These are phyloP conservation scores for Dacryopinax primogenitus DNA, from an alignment of 768 basidiomycete genomes.

Conservation along the genomic window DNA sequence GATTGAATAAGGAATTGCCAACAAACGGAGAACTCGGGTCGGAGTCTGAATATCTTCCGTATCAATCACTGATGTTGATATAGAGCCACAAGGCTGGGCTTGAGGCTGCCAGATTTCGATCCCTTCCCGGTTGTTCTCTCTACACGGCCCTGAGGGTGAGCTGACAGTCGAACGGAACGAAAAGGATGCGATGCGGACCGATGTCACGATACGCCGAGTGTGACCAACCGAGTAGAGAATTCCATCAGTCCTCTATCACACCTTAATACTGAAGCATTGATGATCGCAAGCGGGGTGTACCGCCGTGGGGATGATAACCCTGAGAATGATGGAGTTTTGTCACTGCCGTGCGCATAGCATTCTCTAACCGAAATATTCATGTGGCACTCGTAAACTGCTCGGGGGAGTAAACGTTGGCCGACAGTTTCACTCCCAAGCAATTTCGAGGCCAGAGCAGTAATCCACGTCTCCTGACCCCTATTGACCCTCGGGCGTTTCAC, in stretches of 20 bases:
- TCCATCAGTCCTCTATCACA: too few species aligned
- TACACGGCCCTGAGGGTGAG: background rate
- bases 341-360: too few species aligned
- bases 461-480: too few species aligned
- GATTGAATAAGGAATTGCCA: background rate
- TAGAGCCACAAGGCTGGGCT: background rate
- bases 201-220: background rate
- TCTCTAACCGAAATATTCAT: too few species aligned
- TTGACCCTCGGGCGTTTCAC: background rate
- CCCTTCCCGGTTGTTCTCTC: background rate
- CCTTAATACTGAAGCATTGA: too few species aligned
- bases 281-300: too few species aligned
- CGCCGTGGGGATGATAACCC: background rate
- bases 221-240: background rate
- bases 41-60: conserved; percentile 8
- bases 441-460: too few species aligned
- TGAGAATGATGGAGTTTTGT: background rate
- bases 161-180: background rate
- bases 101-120: background rate
- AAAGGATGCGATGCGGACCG: background rate
- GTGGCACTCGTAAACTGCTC: too few species aligned
- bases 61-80: conserved; percentile 4
- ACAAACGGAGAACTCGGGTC: background rate
- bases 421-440: too few species aligned
- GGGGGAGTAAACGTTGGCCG: too few species aligned